Evolutionary conservation across 108 stramenopile species (phyloP).

Genomic region (Chaetoceros muelleri): DNA sequence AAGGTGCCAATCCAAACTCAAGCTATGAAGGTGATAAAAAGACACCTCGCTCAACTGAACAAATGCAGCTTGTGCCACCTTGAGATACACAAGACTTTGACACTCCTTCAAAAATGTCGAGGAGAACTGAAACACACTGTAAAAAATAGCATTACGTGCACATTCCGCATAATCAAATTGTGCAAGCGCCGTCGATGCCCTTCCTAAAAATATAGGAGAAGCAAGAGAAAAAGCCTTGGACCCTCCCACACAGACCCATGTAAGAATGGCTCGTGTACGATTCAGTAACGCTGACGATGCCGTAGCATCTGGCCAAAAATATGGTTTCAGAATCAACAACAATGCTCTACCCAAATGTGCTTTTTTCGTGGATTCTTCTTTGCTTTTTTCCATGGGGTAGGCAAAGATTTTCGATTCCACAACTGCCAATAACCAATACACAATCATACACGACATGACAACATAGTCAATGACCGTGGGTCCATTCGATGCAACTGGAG

Average conservation of each 20-base stretch:
- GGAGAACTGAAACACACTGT: conserved; percentile 53
- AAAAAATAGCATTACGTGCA: conserved; percentile 44
- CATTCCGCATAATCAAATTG: conserved; percentile 44
- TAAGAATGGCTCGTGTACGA: conserved; percentile 73
- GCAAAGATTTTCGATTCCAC: conserved; percentile 34
- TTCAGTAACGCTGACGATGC: conserved; percentile 71
- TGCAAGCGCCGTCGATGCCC: conserved; percentile 80
- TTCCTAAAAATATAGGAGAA: conserved; percentile 79
- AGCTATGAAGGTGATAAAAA: conserved; percentile 83
- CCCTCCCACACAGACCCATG: conserved; percentile 84
- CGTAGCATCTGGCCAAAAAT: conserved; percentile 91
- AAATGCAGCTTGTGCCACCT: conserved; percentile 94
- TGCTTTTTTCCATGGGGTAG: conserved; percentile 14
- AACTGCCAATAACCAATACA: conserved; percentile 30
- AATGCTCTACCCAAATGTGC: conserved; percentile 34
- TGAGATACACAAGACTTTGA: conserved; percentile 87
- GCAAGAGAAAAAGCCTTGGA: conserved; percentile 76
- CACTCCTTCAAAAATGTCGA: conserved; percentile 75
- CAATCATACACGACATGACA: conserved; percentile 9
- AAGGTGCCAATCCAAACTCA: conserved; percentile 93
- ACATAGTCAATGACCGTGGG: conserved; percentile 25
- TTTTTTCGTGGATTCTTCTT: conserved; percentile 19
- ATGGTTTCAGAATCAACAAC: conserved; percentile 71
- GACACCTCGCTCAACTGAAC: conserved; percentile 82
- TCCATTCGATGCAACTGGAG: conserved; percentile 8